phyloP scores from a whole-genome alignment of 768 basidiomycete genomes.

The Naematelia encephala region DNA sequence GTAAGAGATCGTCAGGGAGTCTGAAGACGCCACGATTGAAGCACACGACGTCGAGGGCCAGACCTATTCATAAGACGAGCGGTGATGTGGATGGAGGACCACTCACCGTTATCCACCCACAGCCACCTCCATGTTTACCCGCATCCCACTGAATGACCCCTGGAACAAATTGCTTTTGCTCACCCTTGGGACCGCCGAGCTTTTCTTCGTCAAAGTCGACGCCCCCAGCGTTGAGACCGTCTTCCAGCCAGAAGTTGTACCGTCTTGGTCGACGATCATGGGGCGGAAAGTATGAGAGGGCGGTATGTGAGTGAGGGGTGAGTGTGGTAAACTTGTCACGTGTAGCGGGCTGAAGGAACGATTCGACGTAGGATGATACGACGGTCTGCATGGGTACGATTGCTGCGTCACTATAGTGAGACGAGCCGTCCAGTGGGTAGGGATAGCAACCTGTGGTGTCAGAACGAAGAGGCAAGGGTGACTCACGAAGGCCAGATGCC shows the following conservation, averaged over 20 bases:
- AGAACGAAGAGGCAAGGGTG: too few species aligned
- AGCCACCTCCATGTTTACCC: conserved; percentile 17
- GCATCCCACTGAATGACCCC: conserved; percentile 26
- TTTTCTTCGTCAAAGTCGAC: conserved; percentile 18
- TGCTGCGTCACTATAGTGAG: conserved; percentile 17
- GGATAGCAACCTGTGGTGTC: conserved; percentile 11
- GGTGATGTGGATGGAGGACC: neutral
- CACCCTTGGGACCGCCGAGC: conserved; percentile 16
- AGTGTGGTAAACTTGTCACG: conserved; percentile 8
- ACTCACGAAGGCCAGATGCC: conserved; percentile 8
- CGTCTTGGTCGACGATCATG: conserved; percentile 14
- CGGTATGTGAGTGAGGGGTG: conserved; percentile 8
- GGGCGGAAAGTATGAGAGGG: conserved; percentile 12
- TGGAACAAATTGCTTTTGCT: conserved; percentile 10
- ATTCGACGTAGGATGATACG: conserved; percentile 16
- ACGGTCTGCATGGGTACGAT: conserved; percentile 23
- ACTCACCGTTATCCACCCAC: conserved; percentile 25
- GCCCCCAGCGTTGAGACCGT: conserved; percentile 20
- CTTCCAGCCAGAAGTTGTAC: conserved; percentile 18
- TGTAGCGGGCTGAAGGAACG: neutral
- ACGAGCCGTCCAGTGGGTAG: conserved; percentile 16
- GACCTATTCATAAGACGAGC: conserved; percentile 3
- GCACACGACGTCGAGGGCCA: conserved; percentile 12
- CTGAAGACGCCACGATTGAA: conserved; percentile 6
- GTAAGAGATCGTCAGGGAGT: conserved; percentile 13